A percentile compares a stretch with the other conserved stretches of the same genome.
These are phyloP conservation scores for Teratosphaeria pseudoeucalypti DNA, from an alignment of 2,329 filamentous ascomycete genomes.

Conservation along the genomic window DNA sequence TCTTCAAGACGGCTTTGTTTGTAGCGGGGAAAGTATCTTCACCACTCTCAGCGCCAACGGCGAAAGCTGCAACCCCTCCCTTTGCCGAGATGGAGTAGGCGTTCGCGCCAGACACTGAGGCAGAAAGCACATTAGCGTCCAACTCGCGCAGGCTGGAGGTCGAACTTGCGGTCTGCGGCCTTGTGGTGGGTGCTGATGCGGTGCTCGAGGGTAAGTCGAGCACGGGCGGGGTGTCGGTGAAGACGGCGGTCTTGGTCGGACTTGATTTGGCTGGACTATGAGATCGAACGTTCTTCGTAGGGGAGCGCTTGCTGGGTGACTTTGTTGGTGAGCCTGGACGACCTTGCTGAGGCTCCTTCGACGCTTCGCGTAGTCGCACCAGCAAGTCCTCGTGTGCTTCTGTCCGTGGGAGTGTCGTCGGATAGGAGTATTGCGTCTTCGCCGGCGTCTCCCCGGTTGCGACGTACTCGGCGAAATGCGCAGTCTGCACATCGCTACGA, in stretches of 20 bases:
- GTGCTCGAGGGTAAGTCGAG: conserved; percentile 7
- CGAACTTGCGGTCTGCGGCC: conserved; percentile 19
- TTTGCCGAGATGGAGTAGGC: not conserved
- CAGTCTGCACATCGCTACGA: conserved; percentile 54
- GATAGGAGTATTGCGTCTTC: conserved; percentile 72
- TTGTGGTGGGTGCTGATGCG: conserved; percentile 13
- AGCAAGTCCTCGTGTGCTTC: conserved; percentile 49
- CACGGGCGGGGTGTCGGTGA: conserved; percentile 22
- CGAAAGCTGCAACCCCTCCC: conserved; percentile 10
- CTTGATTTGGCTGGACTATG: conserved; percentile 24
- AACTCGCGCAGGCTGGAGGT: conserved; percentile 32
- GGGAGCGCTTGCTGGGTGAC: conserved; percentile 23
- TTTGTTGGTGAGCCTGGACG: conserved; percentile 15
- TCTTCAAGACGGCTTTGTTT: conserved; percentile 32
- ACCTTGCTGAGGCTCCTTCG: conserved; percentile 4
- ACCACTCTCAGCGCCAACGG: conserved; percentile 16
- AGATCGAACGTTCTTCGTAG: conserved; percentile 12
- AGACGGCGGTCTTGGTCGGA: conserved; percentile 24
- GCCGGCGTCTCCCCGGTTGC: conserved; percentile 80
- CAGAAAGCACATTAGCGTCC: conserved; percentile 35
- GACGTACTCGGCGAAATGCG: conserved; percentile 65
- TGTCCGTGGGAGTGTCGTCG: conserved; percentile 68
- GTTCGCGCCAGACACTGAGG: not conserved
- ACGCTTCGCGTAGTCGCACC: conserved; percentile 37
- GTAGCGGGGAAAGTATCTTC: conserved; percentile 20